Percentiles rank a stretch among this genome's conserved stretches.
phyloP scores from a whole-genome alignment of 306 rosid genomes.

The Cucumis hystrix region DNA sequence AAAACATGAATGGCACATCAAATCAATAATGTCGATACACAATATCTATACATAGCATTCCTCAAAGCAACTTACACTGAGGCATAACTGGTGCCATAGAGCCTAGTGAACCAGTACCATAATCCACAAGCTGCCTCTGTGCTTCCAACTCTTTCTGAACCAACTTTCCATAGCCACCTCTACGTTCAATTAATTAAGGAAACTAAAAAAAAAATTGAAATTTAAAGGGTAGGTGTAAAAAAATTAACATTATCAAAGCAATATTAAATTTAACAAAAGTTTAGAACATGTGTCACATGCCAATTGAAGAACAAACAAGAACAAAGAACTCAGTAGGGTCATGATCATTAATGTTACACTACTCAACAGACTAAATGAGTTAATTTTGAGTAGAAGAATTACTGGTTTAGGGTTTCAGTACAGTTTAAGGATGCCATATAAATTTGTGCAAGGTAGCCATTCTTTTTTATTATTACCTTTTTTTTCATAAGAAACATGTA shows the following conservation, averaged over 20 bases:
- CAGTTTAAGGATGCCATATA: background rate
- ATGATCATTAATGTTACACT: background rate
- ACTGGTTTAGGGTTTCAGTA: background rate
- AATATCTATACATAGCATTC: background rate
- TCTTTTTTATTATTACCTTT: too few species aligned
- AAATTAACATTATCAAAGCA: background rate
- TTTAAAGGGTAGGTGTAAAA: background rate
- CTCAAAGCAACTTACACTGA: conserved; percentile 48
- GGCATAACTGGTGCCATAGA: conserved; percentile 59
- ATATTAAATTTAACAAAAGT: background rate
- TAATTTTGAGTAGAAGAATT: background rate
- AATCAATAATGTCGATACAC: background rate
- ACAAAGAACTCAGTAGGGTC: background rate
- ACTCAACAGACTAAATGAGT: background rate
- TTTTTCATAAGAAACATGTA: too few species aligned
- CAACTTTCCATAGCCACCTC: conserved; percentile 94
- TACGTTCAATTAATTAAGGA: conserved; percentile 61
- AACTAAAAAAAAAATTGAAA: conserved; percentile 7
- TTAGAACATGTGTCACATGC: background rate
- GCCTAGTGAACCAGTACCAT: conserved; percentile 89
- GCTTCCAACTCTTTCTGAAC: conserved; percentile 90
- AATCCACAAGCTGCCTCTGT: conserved; percentile 93
- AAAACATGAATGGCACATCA: background rate
- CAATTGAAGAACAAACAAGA: background rate
- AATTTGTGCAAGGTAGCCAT: background rate